Percentiles rank a stretch among this genome's conserved stretches.
Conservation (phyloP, 2,329 filamentous ascomycete species). For the Penicillium glabrum region DNA sequence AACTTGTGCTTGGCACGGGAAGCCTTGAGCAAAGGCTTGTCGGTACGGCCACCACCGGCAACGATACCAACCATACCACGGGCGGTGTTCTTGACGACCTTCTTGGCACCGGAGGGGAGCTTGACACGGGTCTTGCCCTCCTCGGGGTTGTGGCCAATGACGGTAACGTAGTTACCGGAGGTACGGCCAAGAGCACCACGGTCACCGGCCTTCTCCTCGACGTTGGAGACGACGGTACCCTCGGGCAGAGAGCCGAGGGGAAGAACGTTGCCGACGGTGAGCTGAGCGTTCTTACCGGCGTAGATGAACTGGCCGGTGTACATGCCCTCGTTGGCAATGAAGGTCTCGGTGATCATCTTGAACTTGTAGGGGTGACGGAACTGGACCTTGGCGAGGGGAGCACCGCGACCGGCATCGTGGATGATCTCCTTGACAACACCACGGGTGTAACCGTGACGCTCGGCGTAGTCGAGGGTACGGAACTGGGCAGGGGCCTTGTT, state of each 20-base stretch:
- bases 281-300: conserved; percentile 95
- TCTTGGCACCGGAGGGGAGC: conserved; percentile 98
- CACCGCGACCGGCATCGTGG: conserved; percentile 97
- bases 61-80: conserved; percentile 99
- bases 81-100: conserved; percentile 87
- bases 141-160: conserved; percentile 96
- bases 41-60: conserved; percentile 97
- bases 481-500: conserved; percentile 96
- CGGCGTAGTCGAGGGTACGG: conserved; percentile 92
- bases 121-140: conserved; percentile 99
- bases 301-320: conserved; percentile 99
- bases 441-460: conserved; percentile 96
- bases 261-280: conserved; percentile 97
- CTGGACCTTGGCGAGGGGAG: conserved; percentile 91
- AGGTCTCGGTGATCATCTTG: conserved; percentile 97
- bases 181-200: conserved; percentile 94
- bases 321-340: conserved; percentile 99
- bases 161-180: conserved; percentile 98
- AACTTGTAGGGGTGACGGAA: conserved; percentile 99
- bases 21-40: conserved; percentile 99
- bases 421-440: conserved; percentile 99
- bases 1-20: conserved; percentile 99
- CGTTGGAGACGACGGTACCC: conserved; percentile 99
- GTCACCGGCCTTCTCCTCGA: conserved; percentile 98
- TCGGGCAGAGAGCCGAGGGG: conserved; percentile 92